A percentile compares a stretch with the other conserved stretches of the same genome.
These are phyloP conservation scores for Fomes fomentarius DNA, from an alignment of 1,284 basidiomycete species.

Conservation along the genomic window DNA sequence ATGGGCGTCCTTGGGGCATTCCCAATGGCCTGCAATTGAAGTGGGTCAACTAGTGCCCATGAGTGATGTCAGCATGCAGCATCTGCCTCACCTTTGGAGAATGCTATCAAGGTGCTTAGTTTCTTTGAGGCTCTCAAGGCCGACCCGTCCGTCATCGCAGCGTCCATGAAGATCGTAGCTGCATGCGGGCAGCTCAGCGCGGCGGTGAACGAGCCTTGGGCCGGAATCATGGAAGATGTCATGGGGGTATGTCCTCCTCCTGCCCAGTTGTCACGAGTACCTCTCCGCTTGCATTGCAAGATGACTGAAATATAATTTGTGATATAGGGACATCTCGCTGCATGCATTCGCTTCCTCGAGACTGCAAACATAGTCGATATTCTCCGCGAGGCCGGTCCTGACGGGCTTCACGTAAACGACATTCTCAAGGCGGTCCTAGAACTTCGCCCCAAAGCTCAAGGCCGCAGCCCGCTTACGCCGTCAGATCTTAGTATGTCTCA, in stretches of 20 bases:
- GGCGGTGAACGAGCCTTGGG: slow-evolving; percentile 67
- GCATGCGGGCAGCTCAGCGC: slow-evolving; percentile 66
- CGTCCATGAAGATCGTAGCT: slow-evolving; percentile 62
- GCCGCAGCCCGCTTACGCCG: slow-evolving; percentile 8
- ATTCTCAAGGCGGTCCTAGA: slow-evolving; percentile 39
- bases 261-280: slow-evolving; percentile 18
- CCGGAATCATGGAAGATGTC: slow-evolving; percentile 59
- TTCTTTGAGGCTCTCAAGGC: slow-evolving; percentile 59
- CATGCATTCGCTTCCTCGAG: slow-evolving; percentile 68
- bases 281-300: too few species aligned
- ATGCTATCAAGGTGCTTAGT: too few species aligned
- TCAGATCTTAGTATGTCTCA: slow-evolving; percentile 8
- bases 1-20: too few species aligned
- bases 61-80: too few species aligned
- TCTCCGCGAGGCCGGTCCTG: slow-evolving; percentile 59
- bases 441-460: neutral
- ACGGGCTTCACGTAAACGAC: slow-evolving; percentile 58
- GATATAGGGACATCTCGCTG: slow-evolving; percentile 16
- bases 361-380: slow-evolving; percentile 69
- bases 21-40: too few species aligned
- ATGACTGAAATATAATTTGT: neutral
- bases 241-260: too few species aligned
- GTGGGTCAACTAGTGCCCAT: too few species aligned
- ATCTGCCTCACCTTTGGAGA: too few species aligned
- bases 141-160: slow-evolving; percentile 56